Evolutionary conservation across 192 early-diverging fungal species (phyloP), one percentile per base, ranked within the genome.

Genomic region (Pilobolus umbonatus): DNA sequence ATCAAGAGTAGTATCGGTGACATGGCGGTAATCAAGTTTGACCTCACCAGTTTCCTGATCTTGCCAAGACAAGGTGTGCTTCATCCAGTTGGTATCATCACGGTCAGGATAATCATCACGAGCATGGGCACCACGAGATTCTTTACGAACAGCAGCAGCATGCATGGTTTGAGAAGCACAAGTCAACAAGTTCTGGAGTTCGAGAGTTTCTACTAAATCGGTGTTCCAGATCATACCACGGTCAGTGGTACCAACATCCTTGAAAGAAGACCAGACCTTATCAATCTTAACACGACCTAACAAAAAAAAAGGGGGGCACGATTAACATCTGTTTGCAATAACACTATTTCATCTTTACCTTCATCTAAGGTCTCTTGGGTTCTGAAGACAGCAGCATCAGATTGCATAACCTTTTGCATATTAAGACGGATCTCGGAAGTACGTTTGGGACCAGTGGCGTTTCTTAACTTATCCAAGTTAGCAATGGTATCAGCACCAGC

Each of bases 381-480:
- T 73, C 96, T 79, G 87, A 98, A 98, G 35, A 98, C 96, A 56
- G 96, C 94, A 9, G 96, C 96, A 70, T 98, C 87, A 73, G 69
- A 84, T 77, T 98, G 96, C 96, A 98, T 98, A 44, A 87, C 82
- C 81, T 94, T 94, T 76, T 98, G 96, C 96, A 98, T 98, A 73
- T 87, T 83, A 62, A 94, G 78, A 39, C 96, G 88, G 49, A 98
- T 82, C 26, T 83, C 82, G 26, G 94, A 88, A 14, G 94, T 97
- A 11, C 84, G 72, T 65, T 80, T 74, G 48, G 81, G 60, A 55
- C 96, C 96, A 55, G 85, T 60, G 24, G 93, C 86, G 42, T 90
- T 88, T 48, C 96, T 88, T 42, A 93, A 73, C 67, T 92, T 92
- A 80, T 98, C 96, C 58, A 98, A 81, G 77, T 97, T 95, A 61